phyloP scores from a whole-genome alignment of 2,329 filamentous ascomycete species.

The Karstenula rhodostoma region DNA sequence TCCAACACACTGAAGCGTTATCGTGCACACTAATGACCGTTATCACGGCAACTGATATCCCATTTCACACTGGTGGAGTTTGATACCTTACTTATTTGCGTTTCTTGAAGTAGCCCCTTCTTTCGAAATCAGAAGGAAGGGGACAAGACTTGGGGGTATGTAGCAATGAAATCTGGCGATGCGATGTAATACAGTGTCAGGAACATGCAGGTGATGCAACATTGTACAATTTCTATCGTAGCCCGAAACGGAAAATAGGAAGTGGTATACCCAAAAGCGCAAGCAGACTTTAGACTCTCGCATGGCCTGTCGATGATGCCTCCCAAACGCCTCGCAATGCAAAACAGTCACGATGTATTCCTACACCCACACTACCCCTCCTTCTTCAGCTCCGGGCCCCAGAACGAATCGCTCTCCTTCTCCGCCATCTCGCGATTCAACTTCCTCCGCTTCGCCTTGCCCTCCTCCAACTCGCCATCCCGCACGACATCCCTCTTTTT shows the following conservation, averaged over 20 bases:
- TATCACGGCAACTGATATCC: background rate
- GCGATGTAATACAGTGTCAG: background rate
- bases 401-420: constrained; percentile 58
- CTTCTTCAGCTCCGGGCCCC: constrained; percentile 49
- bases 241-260: background rate
- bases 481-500: constrained; percentile 56
- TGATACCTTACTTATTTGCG: background rate
- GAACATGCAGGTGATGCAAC: background rate
- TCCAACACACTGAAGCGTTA: background rate
- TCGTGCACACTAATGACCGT: background rate
- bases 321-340: constrained; percentile 24
- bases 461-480: constrained; percentile 49
- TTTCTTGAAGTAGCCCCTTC: too few species aligned
- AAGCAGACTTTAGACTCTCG: background rate
- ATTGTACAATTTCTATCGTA: background rate
- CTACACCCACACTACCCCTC: constrained; percentile 13
- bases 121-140: too few species aligned
- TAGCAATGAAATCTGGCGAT: background rate
- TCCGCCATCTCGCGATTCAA: constrained; percentile 53
- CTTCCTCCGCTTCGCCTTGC: constrained; percentile 55
- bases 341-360: constrained; percentile 1
- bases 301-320: background rate
- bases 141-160: background rate
- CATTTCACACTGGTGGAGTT: background rate
- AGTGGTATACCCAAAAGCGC: background rate